These are phyloP conservation scores for Cenchrus purpureus DNA, from an alignment of 176 grass and related monocot genomes.

Conservation along the genomic window DNA sequence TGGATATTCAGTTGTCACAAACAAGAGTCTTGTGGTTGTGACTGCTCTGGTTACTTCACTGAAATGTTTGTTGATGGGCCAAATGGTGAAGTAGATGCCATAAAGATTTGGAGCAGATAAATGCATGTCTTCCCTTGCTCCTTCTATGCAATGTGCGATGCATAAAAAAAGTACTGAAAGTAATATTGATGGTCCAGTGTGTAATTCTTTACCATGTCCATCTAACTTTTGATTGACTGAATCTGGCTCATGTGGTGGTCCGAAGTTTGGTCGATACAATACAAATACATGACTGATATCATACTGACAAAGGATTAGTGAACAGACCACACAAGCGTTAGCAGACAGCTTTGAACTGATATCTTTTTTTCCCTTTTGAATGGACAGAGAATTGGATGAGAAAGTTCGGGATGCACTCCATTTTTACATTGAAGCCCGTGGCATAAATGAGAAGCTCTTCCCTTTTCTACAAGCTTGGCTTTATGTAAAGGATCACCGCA, in stretches of 20 bases:
- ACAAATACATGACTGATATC: not conserved
- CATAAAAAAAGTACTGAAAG: not conserved
- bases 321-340: not conserved
- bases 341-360: not conserved
- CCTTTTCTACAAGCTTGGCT: constrained; percentile 97
- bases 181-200: not conserved
- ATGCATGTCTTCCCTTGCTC: not conserved
- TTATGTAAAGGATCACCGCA: constrained; percentile 97
- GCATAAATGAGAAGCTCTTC: constrained; percentile 91
- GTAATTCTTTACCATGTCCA: not conserved
- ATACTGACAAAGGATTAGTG: not conserved
- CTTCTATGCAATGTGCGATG: not conserved
- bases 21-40: not conserved
- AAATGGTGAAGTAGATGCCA: constrained; percentile 8
- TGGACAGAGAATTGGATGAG: constrained; percentile 80
- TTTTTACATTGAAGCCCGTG: constrained; percentile 83
- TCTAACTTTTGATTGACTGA: not conserved
- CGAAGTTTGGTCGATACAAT: not conserved
- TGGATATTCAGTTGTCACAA: not conserved
- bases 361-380: constrained; percentile 17
- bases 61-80: not conserved
- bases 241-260: not conserved
- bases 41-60: not conserved
- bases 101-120: not conserved
- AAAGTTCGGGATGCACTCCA: constrained; percentile 93